Percentiles rank a stretch among this genome's conserved stretches.
phyloP scores from a whole-genome alignment of 345 rosid genomes.

The Gossypium raimondii region DNA sequence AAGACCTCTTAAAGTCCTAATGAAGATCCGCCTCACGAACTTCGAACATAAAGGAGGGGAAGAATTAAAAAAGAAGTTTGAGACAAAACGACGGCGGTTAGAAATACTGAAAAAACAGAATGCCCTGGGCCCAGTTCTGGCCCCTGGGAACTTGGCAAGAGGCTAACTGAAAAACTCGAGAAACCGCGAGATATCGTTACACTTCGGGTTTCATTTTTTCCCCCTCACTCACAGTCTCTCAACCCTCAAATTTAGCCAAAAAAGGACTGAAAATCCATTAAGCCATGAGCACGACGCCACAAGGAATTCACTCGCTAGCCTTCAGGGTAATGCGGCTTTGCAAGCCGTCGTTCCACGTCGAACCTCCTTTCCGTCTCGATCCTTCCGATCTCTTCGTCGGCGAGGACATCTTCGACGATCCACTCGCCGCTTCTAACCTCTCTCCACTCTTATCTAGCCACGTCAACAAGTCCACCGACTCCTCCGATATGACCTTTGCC shows the following conservation, averaged over 20 bases:
- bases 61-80: background rate
- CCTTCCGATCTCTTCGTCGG: slow-evolving; percentile 87
- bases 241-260: background rate
- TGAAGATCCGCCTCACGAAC: too few relatives aligned
- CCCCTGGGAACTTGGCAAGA: background rate
- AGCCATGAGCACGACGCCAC: slow-evolving; percentile 48
- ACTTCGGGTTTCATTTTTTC: too few relatives aligned
- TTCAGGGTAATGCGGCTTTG: slow-evolving; percentile 96
- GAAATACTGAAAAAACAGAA: background rate
- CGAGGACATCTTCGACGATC: slow-evolving; percentile 88
- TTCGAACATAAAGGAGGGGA: too few relatives aligned
- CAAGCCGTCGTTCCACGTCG: slow-evolving; percentile 84
- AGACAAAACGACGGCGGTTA: background rate
- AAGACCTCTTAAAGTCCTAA: too few relatives aligned
- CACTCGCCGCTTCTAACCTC: slow-evolving; percentile 59
- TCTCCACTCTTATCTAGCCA: slow-evolving; percentile 40
- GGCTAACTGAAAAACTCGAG: background rate
- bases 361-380: slow-evolving; percentile 74
- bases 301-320: slow-evolving; percentile 90
- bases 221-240: background rate
- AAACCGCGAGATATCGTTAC: background rate
- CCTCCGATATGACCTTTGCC: slow-evolving; percentile 73
- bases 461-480: slow-evolving; percentile 26
- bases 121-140: too few relatives aligned
- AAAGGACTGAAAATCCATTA: too few relatives aligned